Base-by-base conservation (phyloP, 352 stramenopile species). In the Peronospora belbahrii region DNA sequence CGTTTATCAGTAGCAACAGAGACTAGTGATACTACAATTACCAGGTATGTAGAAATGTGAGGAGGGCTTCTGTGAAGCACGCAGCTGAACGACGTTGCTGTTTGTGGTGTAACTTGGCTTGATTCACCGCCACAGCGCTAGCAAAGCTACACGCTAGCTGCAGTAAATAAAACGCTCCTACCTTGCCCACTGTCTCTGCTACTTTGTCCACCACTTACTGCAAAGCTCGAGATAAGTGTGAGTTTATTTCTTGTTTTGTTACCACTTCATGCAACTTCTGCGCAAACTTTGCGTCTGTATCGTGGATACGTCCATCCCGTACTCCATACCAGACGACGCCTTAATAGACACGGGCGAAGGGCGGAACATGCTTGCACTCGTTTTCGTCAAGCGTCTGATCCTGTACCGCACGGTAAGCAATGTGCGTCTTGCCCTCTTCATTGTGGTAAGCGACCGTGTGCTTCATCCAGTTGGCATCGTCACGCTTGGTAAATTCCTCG, bases 401-500 rank as follows among this genome's bases (percentile, higher is more conserved):
- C 64, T 98, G 91, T 52, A 97, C 89, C 11, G 83, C 81, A 10
- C 93, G 80, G 66, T 97, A 98, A 17, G 76, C 74, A 32, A 97
- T 78, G 42, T 76, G 70, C 13, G 89, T 97, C 68, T 91, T 90
- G 39, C 67, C 81, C 23, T 94, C 71, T 63, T 93, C 74, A 70
- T 95, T 82, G 65, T 95, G 89, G 61, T 97, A 97, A 2, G 89
- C 83, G 28, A 98, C 57, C 9, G 91, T 98, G 68, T 98, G 95
- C 61, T 97, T 98, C 94, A 98, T 98, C 94, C 94, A 98, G 20
- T 97, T 76, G 36, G 90, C 77, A 64, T 98, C 94, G 52, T 97
- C 74, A 45, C 95, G 81, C 38, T 96, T 75, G 4, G 83, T 76
- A 59, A 95, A 98, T 66, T 98, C 88, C 65, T 98, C 94, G 42